Evolutionary conservation across 2,329 filamentous ascomycete species (phyloP).

Genomic region (Leptographium wingfieldii): DNA sequence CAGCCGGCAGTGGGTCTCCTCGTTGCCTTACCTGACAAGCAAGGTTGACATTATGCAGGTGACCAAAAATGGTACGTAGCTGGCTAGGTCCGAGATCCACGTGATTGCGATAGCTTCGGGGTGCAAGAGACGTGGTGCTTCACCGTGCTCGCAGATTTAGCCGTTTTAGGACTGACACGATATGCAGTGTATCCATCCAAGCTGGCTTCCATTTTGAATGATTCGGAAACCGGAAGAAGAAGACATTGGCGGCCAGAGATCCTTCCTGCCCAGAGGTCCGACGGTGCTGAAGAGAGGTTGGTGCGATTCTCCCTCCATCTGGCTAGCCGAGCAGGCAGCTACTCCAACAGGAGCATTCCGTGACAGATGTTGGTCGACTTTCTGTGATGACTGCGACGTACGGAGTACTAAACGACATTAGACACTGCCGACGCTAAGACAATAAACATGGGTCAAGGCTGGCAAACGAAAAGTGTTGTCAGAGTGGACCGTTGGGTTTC

Average conservation of each 20-base stretch:
- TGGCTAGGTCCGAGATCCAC: background rate
- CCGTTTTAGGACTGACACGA: background rate
- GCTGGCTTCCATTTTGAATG: background rate
- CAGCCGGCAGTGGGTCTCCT: background rate
- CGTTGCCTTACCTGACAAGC: background rate
- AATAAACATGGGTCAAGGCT: too few species aligned
- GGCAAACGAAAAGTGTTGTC: too few species aligned
- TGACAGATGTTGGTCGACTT: background rate
- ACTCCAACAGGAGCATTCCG: background rate
- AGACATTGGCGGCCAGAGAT: too few species aligned
- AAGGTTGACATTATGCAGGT: background rate
- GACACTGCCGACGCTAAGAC: too few species aligned
- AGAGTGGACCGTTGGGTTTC: too few species aligned
- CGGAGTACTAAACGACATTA: background rate
- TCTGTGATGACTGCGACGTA: too few species aligned
- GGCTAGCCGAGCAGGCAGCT: background rate
- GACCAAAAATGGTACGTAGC: background rate
- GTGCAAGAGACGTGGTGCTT: background rate
- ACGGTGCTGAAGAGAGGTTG: background rate
- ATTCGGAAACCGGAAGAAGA: too few species aligned
- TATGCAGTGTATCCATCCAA: background rate
- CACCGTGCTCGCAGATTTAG: background rate
- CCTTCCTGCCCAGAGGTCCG: too few species aligned
- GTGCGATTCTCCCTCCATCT: background rate
- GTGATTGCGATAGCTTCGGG: background rate